These are phyloP conservation scores for Diplodia seriata DNA, from an alignment of 2,329 filamentous ascomycete genomes.

Conservation along the genomic window DNA sequence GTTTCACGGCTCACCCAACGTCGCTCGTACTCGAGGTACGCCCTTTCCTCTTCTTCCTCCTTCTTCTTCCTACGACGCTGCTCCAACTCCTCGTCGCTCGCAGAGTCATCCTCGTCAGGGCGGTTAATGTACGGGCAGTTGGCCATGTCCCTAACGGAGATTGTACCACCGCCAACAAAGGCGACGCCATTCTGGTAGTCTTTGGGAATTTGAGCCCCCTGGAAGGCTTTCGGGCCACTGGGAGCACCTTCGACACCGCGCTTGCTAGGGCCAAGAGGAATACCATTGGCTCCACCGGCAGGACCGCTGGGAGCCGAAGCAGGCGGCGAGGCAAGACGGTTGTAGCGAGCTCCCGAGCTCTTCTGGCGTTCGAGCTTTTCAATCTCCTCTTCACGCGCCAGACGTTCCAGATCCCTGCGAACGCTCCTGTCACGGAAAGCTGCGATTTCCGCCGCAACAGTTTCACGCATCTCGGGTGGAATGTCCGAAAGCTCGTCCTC, in stretches of 20 bases:
- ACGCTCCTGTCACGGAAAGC: constrained; percentile 93
- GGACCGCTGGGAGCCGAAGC: constrained; percentile 66
- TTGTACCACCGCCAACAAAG: constrained; percentile 75
- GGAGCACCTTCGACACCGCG: constrained; percentile 76
- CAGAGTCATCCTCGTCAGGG: constrained; percentile 87
- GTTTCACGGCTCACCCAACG: constrained; percentile 91
- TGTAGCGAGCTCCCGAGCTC: constrained; percentile 68
- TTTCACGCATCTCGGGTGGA: constrained; percentile 93
- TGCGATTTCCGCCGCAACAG: constrained; percentile 90
- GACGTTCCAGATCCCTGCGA: constrained; percentile 83
- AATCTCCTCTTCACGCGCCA: constrained; percentile 88
- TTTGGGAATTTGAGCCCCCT: constrained; percentile 67
- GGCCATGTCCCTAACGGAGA: constrained; percentile 62
- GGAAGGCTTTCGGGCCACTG: constrained; percentile 68
- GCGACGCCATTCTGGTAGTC: constrained; percentile 79
- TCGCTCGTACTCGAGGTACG: constrained; percentile 83
- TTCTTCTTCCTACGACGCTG: constrained; percentile 73
- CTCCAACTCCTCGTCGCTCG: constrained; percentile 86
- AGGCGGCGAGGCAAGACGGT: constrained; percentile 75
- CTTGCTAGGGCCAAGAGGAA: constrained; percentile 76
- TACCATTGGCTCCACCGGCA: constrained; percentile 70
- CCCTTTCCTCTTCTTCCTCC: constrained; percentile 77
- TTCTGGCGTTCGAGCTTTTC: constrained; percentile 83
- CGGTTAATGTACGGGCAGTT: constrained; percentile 60
- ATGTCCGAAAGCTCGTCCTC: constrained; percentile 97